Conservation (phyloP, 83 land plant species). For the Picea abies region DNA sequence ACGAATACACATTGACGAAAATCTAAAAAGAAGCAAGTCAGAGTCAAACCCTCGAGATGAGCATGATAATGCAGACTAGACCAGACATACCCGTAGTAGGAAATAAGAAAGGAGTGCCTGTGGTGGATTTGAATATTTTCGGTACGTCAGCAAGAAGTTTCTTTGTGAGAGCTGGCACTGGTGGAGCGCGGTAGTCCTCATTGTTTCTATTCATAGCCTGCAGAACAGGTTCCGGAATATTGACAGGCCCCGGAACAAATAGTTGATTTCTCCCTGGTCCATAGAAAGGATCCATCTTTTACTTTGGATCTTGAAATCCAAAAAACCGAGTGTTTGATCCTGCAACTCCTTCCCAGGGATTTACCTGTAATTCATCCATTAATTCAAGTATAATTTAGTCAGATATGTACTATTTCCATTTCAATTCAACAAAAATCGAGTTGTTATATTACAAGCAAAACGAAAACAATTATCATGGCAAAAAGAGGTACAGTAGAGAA, state of each 20-base stretch:
- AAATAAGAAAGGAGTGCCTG: slow-evolving; percentile 81
- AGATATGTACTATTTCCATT: too few species aligned
- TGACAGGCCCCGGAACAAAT: slow-evolving; percentile 93
- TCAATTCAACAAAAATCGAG: too few species aligned
- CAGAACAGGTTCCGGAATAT: slow-evolving; percentile 84
- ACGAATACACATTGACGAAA: background rate
- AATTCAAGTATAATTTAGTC: too few species aligned
- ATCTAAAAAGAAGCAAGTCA: background rate
- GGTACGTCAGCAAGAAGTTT: slow-evolving; percentile 87
- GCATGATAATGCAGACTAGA: background rate
- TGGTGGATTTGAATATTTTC: slow-evolving; percentile 81
- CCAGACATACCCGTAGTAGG: slow-evolving; percentile 76
- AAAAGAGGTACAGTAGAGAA: too few species aligned
- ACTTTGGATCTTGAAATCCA: background rate
- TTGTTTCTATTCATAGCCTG: slow-evolving; percentile 94
- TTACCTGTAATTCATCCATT: background rate
- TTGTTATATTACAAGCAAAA: too few species aligned
- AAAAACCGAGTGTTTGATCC: background rate
- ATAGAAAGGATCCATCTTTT: slow-evolving; percentile 75
- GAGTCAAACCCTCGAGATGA: background rate
- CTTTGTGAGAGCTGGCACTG: slow-evolving; percentile 84
- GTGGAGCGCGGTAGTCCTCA: slow-evolving; percentile 94
- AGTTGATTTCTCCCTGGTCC: slow-evolving; percentile 93
- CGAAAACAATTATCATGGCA: too few species aligned
- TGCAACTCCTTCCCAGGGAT: background rate